These are phyloP conservation scores for Insectozyma bohioensis DNA, from an alignment of 1,139 yeast species.

Conservation along the genomic window DNA sequence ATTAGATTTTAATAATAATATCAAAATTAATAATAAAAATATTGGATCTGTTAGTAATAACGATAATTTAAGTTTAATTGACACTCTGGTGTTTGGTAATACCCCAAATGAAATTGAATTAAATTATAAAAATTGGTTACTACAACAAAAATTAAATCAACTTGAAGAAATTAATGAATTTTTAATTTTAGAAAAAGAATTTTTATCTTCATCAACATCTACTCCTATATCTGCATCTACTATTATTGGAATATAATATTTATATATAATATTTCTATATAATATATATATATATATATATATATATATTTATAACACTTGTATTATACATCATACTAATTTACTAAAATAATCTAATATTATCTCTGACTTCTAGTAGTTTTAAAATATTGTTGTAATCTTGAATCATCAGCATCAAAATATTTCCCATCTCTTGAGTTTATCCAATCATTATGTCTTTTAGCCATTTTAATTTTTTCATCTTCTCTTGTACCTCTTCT, in stretches of 20 bases:
- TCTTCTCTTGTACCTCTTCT: slow-evolving; percentile 56
- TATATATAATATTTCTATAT: no score
- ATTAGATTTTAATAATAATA: background rate
- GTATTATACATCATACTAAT: no score
- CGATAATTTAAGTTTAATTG: background rate
- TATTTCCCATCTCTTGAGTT: slow-evolving; percentile 40
- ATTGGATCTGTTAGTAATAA: no score
- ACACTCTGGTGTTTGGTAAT: slow-evolving; percentile 1
- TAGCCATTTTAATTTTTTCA: slow-evolving; percentile 42
- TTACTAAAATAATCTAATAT: no score
- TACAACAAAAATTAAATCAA: slow-evolving; percentile 14
- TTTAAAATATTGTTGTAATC: slow-evolving; percentile 48
- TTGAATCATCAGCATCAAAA: slow-evolving; percentile 47
- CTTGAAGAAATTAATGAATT: slow-evolving; percentile 16
- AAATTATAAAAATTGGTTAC: slow-evolving; percentile 18
- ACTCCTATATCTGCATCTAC: no score
- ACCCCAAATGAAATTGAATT: slow-evolving; percentile 11
- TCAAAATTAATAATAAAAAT: no score
- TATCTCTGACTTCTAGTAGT: slow-evolving; percentile 35
- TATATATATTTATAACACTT: slow-evolving; percentile 7
- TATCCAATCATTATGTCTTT: slow-evolving; percentile 49
- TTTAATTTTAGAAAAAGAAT: slow-evolving; percentile 19
- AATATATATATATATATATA: slow-evolving; percentile 5
- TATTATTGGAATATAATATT: no score
- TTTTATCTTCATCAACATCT: no score